phyloP scores from a whole-genome alignment of 2,329 filamentous ascomycete species.

The Aaosphaeria arxii region DNA sequence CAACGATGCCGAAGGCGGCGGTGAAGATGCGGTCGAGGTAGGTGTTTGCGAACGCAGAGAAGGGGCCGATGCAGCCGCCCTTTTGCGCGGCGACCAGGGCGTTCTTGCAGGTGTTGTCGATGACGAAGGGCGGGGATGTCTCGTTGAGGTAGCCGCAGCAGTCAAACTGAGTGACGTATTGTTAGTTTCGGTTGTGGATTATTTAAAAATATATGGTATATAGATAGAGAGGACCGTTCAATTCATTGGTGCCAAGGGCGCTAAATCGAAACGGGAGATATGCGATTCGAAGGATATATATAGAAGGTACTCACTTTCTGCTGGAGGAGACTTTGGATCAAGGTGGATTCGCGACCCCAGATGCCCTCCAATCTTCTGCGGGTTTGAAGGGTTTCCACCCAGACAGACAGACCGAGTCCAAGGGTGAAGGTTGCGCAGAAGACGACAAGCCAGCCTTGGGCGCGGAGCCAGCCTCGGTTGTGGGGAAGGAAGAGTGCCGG shows the following conservation, averaged over 20 bases:
- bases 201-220: too few species aligned
- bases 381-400: constrained; percentile 69
- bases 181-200: constrained; percentile 8
- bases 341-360: constrained; percentile 57
- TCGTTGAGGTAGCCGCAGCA: constrained; percentile 80
- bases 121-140: constrained; percentile 69
- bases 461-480: constrained; percentile 66
- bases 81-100: constrained; percentile 68
- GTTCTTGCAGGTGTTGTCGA: constrained; percentile 65
- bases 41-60: constrained; percentile 66
- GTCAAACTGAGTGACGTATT: constrained; percentile 55
- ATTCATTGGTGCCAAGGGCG: too few species aligned
- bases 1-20: constrained; percentile 74
- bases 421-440: constrained; percentile 64
- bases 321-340: constrained; percentile 68
- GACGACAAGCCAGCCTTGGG: constrained; percentile 63
- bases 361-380: constrained; percentile 59
- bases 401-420: constrained; percentile 61
- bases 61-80: constrained; percentile 65
- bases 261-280: neutral
- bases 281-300: constrained; percentile 4
- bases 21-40: constrained; percentile 78
- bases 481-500: constrained; percentile 68
- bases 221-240: too few species aligned
- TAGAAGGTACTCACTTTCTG: constrained; percentile 52